Conservation (phyloP, 495 filamentous ascomycete genomes). For the Xylaria intraflava region DNA sequence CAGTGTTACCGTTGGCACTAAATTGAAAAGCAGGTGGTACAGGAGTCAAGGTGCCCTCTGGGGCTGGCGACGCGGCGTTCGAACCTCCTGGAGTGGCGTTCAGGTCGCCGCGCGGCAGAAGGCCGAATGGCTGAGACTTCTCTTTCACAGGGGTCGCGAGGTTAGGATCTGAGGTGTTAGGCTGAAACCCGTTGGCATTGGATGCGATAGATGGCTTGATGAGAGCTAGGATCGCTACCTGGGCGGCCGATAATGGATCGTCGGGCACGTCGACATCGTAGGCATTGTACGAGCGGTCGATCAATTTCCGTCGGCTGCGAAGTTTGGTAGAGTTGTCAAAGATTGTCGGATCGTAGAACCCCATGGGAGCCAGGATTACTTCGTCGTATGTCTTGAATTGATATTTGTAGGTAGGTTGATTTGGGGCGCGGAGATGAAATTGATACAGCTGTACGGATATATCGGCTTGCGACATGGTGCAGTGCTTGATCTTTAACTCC, state of each 20-base stretch:
- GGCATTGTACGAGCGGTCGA: slow-evolving; percentile 81
- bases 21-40: slow-evolving; percentile 50
- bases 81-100: slow-evolving; percentile 75
- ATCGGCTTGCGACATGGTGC: slow-evolving; percentile 77
- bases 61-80: slow-evolving; percentile 76
- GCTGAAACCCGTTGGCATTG: slow-evolving; percentile 31
- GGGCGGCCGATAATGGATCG: slow-evolving; percentile 80
- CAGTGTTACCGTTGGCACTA: slow-evolving; percentile 36
- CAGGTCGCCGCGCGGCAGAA: slow-evolving; percentile 46
- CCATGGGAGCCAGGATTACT: slow-evolving; percentile 83
- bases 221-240: slow-evolving; percentile 64
- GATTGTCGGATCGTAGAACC: slow-evolving; percentile 76
- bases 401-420: slow-evolving; percentile 84
- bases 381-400: slow-evolving; percentile 94
- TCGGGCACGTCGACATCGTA: slow-evolving; percentile 82
- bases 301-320: slow-evolving; percentile 63
- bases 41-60: slow-evolving; percentile 65
- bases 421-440: slow-evolving; percentile 83
- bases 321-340: slow-evolving; percentile 80
- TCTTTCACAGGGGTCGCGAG: slow-evolving; percentile 49
- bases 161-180: slow-evolving; percentile 28
- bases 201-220: slow-evolving; percentile 55
- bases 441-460: slow-evolving; percentile 74
- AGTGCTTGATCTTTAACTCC: slow-evolving; percentile 85
- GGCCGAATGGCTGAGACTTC: slow-evolving; percentile 45